phyloP scores from a whole-genome alignment of 306 rosid species.

The Malus orientalis region DNA sequence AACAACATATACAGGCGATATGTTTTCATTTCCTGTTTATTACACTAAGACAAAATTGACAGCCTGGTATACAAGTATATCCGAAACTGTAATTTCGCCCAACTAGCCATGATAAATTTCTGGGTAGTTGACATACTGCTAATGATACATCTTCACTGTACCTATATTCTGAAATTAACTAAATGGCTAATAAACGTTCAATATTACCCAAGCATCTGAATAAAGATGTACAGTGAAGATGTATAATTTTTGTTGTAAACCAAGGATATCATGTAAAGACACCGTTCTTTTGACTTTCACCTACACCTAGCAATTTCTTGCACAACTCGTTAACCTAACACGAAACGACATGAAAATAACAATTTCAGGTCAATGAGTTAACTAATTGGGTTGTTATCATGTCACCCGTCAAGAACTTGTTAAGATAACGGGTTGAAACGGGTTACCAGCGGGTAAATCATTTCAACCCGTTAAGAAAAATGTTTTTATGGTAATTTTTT shows the following conservation, averaged over 20 bases:
- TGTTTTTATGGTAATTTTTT: too few species aligned
- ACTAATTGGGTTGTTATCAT: too few species aligned
- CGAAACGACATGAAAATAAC: too few species aligned
- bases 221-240: neutral
- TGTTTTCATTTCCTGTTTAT: neutral
- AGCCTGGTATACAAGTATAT: neutral
- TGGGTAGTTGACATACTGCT: neutral
- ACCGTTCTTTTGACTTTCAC: neutral
- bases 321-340: too few species aligned
- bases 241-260: neutral
- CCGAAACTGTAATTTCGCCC: neutral
- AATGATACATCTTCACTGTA: neutral
- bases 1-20: neutral
- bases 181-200: neutral
- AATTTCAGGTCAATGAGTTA: too few species aligned
- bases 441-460: too few species aligned
- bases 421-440: too few species aligned
- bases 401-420: too few species aligned
- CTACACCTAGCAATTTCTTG: too few species aligned
- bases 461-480: too few species aligned
- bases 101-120: neutral
- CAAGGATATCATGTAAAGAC: neutral
- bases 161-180: neutral
- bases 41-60: neutral
- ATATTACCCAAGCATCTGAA: neutral